These are phyloP conservation scores for Cyberlindnera euphorbiiphila DNA, from an alignment of 805 yeast genomes.

Conservation along the genomic window DNA sequence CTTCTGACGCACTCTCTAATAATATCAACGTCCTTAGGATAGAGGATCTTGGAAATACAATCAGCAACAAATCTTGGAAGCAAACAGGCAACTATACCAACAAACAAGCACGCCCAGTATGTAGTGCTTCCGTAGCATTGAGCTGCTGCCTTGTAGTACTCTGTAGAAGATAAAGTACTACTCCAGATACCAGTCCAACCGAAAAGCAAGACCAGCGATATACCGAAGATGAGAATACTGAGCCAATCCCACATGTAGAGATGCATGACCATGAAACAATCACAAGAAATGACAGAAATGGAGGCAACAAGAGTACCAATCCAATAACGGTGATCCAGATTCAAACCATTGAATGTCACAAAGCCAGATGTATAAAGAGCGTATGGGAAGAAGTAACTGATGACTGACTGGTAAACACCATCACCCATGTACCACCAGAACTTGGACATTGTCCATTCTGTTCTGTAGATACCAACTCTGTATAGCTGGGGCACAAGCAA, in stretches of 20 bases:
- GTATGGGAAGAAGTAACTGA: conserved; percentile 72
- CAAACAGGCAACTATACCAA: conserved; percentile 61
- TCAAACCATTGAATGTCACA: conserved; percentile 50
- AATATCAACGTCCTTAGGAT: conserved; percentile 69
- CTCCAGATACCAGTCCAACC: conserved; percentile 86
- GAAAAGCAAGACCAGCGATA: conserved; percentile 59
- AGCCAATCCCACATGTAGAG: conserved; percentile 84
- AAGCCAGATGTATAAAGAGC: conserved; percentile 43
- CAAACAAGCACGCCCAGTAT: conserved; percentile 65
- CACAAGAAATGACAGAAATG: conserved; percentile 65
- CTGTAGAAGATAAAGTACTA: conserved; percentile 46
- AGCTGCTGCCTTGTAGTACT: conserved; percentile 64
- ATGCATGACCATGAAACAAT: conserved; percentile 59
- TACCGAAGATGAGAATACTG: conserved; percentile 46
- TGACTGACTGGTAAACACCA: conserved; percentile 70
- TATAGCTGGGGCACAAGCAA: conserved; percentile 71
- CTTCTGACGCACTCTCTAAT: conserved; percentile 63
- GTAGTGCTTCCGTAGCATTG: conserved; percentile 56
- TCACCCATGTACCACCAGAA: conserved; percentile 74
- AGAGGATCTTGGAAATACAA: conserved; percentile 45
- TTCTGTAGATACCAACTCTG: conserved; percentile 64
- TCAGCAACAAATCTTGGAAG: conserved; percentile 67
- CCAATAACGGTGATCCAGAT: conserved; percentile 67
- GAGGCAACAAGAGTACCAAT: conserved; percentile 66
- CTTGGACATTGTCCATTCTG: conserved; percentile 66